These are phyloP conservation scores for Yamadazyma conglobata DNA, from an alignment of 1,139 yeast genomes.

Conservation along the genomic window DNA sequence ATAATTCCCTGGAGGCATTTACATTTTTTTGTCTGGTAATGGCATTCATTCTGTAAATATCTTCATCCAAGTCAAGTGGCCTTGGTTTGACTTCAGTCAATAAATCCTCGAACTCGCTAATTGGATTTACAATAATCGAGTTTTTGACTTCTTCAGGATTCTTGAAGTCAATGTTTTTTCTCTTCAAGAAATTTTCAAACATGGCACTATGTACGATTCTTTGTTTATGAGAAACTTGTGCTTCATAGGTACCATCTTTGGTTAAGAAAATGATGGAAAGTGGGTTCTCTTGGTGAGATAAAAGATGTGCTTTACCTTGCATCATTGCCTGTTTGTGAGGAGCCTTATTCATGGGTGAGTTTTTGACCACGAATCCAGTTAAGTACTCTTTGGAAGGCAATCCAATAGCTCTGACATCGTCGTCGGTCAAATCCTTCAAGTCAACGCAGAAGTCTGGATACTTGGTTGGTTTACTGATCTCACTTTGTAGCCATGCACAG, in stretches of 20 bases:
- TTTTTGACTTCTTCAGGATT: slow-evolving; percentile 16
- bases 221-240: slow-evolving; percentile 16
- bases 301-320: slow-evolving; percentile 43
- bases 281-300: slow-evolving; percentile 44
- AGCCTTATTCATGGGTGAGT: slow-evolving; percentile 27
- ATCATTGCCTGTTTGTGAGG: slow-evolving; percentile 26
- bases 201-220: slow-evolving; percentile 25
- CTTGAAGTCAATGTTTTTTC: slow-evolving; percentile 19
- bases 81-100: slow-evolving; percentile 12
- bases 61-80: slow-evolving; percentile 17
- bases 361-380: slow-evolving; percentile 26
- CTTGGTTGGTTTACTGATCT: slow-evolving; percentile 19
- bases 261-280: slow-evolving; percentile 40
- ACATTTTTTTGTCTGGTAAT: slow-evolving; percentile 13
- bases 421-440: slow-evolving; percentile 18
- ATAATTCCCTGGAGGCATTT: slow-evolving; percentile 15
- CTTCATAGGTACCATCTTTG: slow-evolving; percentile 32
- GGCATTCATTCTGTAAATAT: slow-evolving; percentile 19
- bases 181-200: slow-evolving; percentile 21
- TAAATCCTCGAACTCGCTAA: slow-evolving; percentile 15
- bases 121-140: slow-evolving; percentile 17
- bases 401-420: slow-evolving; percentile 20
- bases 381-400: slow-evolving; percentile 17
- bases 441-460: slow-evolving; percentile 24
- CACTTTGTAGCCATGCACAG: slow-evolving; percentile 21